phyloP scores from a whole-genome alignment of 352 stramenopile species.

The Phytophthora sansomeana region DNA sequence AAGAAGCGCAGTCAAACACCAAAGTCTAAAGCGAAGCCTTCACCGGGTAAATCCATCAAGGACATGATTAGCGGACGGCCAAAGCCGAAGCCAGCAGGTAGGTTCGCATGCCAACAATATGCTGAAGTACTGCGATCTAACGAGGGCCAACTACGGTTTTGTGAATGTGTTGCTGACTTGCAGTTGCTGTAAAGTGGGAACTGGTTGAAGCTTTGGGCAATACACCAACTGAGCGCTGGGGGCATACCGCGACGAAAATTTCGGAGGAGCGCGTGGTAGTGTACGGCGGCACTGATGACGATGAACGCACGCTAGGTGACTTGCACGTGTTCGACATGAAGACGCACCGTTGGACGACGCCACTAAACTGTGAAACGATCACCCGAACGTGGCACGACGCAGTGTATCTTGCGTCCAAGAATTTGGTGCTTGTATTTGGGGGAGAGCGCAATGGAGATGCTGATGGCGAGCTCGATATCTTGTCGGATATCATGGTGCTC shows the following conservation, averaged over 20 bases:
- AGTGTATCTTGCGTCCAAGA: conserved; percentile 88
- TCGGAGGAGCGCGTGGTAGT: conserved; percentile 88
- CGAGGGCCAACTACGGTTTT: background rate
- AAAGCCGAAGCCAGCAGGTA: conserved; percentile 35
- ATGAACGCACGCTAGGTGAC: conserved; percentile 84
- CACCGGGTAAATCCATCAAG: conserved; percentile 30
- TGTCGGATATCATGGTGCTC: conserved; percentile 91
- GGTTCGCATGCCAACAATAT: background rate
- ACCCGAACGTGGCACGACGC: conserved; percentile 91
- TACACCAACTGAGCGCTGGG: conserved; percentile 80
- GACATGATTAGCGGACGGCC: conserved; percentile 18
- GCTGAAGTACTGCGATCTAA: background rate
- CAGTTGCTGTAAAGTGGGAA: conserved; percentile 47
- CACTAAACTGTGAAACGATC: conserved; percentile 91
- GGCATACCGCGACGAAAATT: conserved; percentile 91
- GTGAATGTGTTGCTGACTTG: conserved; percentile 5
- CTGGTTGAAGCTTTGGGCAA: conserved; percentile 45
- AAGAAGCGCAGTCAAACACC: conserved; percentile 45
- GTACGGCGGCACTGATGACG: conserved; percentile 92
- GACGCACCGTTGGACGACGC: conserved; percentile 76
- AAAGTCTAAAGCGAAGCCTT: conserved; percentile 38
- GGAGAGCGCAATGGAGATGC: conserved; percentile 78
- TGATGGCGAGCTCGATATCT: conserved; percentile 71
- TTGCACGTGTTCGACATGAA: conserved; percentile 89
- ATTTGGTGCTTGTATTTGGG: conserved; percentile 94